phyloP scores from a whole-genome alignment of 163 green algal genomes.

The Smithsoniella earleae region DNA sequence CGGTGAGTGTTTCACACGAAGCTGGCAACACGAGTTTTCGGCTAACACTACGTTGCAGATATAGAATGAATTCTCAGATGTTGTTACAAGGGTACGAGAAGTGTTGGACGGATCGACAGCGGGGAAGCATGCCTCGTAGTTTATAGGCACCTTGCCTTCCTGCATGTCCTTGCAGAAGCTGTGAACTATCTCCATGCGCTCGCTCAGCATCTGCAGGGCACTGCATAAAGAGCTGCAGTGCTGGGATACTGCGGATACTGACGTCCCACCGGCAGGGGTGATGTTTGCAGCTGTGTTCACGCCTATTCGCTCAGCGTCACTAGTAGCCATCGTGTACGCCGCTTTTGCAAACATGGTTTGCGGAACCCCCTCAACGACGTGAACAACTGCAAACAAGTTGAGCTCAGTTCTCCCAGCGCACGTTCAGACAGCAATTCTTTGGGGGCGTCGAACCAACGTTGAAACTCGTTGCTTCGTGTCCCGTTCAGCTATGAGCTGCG shows the following conservation, averaged over 20 bases:
- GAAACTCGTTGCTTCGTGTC: too few relatives aligned
- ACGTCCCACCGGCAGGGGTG: background rate
- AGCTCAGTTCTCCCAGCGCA: too few relatives aligned
- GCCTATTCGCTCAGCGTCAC: conserved; percentile 17
- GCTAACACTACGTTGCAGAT: too few relatives aligned
- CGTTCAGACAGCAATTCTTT: too few relatives aligned
- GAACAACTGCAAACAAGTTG: conserved; percentile 12
- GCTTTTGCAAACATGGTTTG: background rate
- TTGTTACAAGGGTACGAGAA: too few relatives aligned
- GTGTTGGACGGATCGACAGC: too few relatives aligned
- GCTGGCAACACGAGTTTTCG: too few relatives aligned
- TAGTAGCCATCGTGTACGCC: conserved; percentile 16
- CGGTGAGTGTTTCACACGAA: too few relatives aligned
- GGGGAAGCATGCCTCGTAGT: background rate
- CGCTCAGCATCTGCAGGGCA: conserved; percentile 13
- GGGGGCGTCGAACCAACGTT: too few relatives aligned
- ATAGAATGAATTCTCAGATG: too few relatives aligned
- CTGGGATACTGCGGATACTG: conserved; percentile 12
- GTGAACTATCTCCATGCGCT: conserved; percentile 9
- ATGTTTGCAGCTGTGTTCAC: conserved; percentile 9
- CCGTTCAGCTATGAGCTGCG: too few relatives aligned
- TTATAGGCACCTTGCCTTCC: background rate
- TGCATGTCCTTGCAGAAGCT: conserved; percentile 7
- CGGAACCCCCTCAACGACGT: conserved; percentile 17
- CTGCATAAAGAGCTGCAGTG: conserved; percentile 11